Evolutionary conservation across 352 stramenopile genomes (phyloP).

Genomic region (Elongisporangium anandrum): DNA sequence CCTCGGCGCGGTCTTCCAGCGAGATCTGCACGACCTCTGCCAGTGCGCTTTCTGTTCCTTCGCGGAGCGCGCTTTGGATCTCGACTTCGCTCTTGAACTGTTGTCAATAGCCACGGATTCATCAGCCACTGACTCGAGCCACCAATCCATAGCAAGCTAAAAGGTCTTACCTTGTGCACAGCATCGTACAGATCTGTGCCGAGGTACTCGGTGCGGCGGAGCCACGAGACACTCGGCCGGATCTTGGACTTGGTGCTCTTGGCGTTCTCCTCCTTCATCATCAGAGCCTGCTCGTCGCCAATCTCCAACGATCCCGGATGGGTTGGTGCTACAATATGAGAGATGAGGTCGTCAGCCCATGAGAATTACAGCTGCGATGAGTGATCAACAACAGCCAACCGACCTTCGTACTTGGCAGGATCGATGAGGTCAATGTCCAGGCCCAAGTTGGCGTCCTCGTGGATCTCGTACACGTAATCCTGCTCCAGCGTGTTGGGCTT

Average conservation of each 20-base stretch:
- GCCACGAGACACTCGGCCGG: conserved; percentile 70
- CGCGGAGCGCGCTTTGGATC: conserved; percentile 74
- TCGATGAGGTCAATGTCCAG: conserved; percentile 83
- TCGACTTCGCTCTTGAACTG: conserved; percentile 84
- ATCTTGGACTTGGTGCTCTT: conserved; percentile 58
- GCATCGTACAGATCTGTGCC: conserved; percentile 82
- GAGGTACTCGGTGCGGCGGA: conserved; percentile 84
- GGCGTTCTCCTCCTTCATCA: conserved; percentile 69
- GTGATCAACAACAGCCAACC: background rate
- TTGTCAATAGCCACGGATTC: background rate
- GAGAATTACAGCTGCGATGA: too few species aligned
- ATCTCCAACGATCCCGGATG: conserved; percentile 50
- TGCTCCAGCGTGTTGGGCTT: conserved; percentile 81
- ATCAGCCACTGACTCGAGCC: background rate
- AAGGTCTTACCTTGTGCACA: conserved; percentile 57
- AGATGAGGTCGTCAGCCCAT: conserved; percentile 1
- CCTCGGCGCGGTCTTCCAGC: conserved; percentile 74
- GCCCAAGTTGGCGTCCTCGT: conserved; percentile 76
- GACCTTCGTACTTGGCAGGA: conserved; percentile 81
- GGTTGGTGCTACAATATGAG: conserved; percentile 30
- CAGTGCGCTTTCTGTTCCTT: conserved; percentile 77
- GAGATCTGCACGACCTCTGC: conserved; percentile 66
- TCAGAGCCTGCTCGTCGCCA: conserved; percentile 69
- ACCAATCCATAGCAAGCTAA: background rate
- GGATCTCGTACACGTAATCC: conserved; percentile 85